Conservation (phyloP, 768 basidiomycete species). For the Clitopilus passeckerianus region DNA sequence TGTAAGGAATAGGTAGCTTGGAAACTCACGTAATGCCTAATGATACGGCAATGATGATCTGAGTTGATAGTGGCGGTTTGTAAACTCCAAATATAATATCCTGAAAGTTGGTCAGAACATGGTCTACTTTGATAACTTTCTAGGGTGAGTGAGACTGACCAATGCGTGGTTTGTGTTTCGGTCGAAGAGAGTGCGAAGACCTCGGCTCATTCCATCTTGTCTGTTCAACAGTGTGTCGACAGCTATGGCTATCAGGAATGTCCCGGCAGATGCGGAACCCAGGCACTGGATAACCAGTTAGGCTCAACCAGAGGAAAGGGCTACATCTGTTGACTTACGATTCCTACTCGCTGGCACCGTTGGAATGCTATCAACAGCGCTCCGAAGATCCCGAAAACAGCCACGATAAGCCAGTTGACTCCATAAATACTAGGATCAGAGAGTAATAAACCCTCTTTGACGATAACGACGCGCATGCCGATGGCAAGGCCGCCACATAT, state of each 20-base stretch:
- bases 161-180: slow-evolving; percentile 53
- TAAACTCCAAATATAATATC: slow-evolving; percentile 45
- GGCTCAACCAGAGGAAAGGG: neutral
- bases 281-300: slow-evolving; percentile 24
- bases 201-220: slow-evolving; percentile 60
- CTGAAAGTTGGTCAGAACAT: slow-evolving; percentile 19
- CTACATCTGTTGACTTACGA: slow-evolving; percentile 34
- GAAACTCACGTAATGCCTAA: slow-evolving; percentile 50
- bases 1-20: neutral
- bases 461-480: slow-evolving; percentile 47
- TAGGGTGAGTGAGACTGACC: slow-evolving; percentile 14
- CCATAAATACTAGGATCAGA: slow-evolving; percentile 24
- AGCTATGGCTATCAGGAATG: slow-evolving; percentile 53
- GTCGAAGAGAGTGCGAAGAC: slow-evolving; percentile 60
- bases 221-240: slow-evolving; percentile 51
- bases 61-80: slow-evolving; percentile 42
- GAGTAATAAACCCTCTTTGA: slow-evolving; percentile 46
- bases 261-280: slow-evolving; percentile 53
- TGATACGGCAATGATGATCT: slow-evolving; percentile 48
- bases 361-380: slow-evolving; percentile 34
- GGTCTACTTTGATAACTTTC: neutral
- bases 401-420: slow-evolving; percentile 52
- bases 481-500: slow-evolving; percentile 53
- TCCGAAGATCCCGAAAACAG: slow-evolving; percentile 34
- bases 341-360: slow-evolving; percentile 35